phyloP scores from a whole-genome alignment of 805 yeast genomes.

The Wickerhamomyces sydowiorum region DNA sequence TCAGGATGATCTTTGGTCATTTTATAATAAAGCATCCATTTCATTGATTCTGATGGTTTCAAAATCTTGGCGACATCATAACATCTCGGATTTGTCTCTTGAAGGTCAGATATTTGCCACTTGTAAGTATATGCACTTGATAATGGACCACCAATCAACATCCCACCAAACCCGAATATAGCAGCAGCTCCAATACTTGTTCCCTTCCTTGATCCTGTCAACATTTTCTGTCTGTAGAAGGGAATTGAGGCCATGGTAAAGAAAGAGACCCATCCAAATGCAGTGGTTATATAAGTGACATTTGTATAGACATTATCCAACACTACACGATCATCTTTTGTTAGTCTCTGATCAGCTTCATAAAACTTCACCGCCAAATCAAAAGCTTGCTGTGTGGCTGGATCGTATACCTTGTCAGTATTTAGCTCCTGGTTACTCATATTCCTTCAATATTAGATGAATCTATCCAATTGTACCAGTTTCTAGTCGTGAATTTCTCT shows the following conservation, averaged over 20 bases:
- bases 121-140: conserved; percentile 27
- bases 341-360: conserved; percentile 40
- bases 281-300: conserved; percentile 29
- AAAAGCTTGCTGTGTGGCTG: conserved; percentile 29
- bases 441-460: neutral
- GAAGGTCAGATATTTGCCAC: conserved; percentile 25
- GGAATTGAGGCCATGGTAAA: conserved; percentile 38
- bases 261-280: conserved; percentile 36
- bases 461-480: neutral
- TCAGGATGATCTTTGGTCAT: conserved; percentile 46
- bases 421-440: neutral
- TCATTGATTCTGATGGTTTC: conserved; percentile 27
- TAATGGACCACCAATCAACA: conserved; percentile 28
- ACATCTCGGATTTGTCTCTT: conserved; percentile 26
- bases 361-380: conserved; percentile 41
- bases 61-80: conserved; percentile 24
- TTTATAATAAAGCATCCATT: conserved; percentile 49
- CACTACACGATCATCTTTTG: conserved; percentile 34
- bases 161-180: conserved; percentile 34
- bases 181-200: conserved; percentile 37
- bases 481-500: no score
- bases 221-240: conserved; percentile 27
- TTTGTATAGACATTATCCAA: conserved; percentile 33
- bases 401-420: neutral
- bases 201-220: conserved; percentile 28